phyloP scores from a whole-genome alignment of 805 yeast genomes.

The Wickerhamiella lipophila region DNA sequence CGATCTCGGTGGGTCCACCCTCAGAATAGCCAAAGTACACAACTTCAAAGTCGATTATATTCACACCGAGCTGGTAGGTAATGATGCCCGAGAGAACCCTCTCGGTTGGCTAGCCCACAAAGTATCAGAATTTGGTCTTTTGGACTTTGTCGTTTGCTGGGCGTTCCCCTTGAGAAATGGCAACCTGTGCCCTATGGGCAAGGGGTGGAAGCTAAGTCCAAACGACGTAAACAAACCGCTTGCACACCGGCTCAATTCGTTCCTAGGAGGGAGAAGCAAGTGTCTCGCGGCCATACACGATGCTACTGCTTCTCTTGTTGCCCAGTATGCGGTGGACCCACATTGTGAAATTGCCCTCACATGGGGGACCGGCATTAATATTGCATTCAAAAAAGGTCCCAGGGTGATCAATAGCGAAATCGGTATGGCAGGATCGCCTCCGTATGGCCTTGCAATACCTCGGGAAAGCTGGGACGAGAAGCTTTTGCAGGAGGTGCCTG shows the following conservation, averaged over 20 bases:
- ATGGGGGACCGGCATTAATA: slow-evolving; percentile 23
- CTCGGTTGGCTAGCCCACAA: slow-evolving; percentile 17
- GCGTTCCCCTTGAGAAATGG: slow-evolving; percentile 22
- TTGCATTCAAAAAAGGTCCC: neutral
- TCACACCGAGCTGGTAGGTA: neutral
- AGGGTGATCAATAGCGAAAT: slow-evolving; percentile 3
- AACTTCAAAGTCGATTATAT: neutral
- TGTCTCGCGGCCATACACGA: slow-evolving; percentile 18
- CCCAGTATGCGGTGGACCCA: slow-evolving; percentile 14
- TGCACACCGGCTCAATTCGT: slow-evolving; percentile 13
- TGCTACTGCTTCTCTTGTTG: slow-evolving; percentile 20
- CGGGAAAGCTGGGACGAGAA: neutral
- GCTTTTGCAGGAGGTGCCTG: neutral
- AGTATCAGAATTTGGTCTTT: slow-evolving; percentile 8
- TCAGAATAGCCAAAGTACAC: slow-evolving; percentile 15
- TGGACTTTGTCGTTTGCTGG: slow-evolving; percentile 18
- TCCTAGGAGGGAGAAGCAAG: neutral
- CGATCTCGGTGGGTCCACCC: slow-evolving; percentile 22
- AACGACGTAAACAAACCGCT: slow-evolving; percentile 12
- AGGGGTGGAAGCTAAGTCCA: slow-evolving; percentile 14
- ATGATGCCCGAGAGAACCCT: slow-evolving; percentile 5
- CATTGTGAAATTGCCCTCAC: slow-evolving; percentile 20
- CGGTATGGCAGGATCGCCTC: slow-evolving; percentile 5
- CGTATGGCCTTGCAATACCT: neutral
- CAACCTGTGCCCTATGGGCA: slow-evolving; percentile 20